These are phyloP conservation scores for Scedosporium aurantiacum DNA, from an alignment of 2,329 filamentous ascomycete genomes.

Conservation along the genomic window DNA sequence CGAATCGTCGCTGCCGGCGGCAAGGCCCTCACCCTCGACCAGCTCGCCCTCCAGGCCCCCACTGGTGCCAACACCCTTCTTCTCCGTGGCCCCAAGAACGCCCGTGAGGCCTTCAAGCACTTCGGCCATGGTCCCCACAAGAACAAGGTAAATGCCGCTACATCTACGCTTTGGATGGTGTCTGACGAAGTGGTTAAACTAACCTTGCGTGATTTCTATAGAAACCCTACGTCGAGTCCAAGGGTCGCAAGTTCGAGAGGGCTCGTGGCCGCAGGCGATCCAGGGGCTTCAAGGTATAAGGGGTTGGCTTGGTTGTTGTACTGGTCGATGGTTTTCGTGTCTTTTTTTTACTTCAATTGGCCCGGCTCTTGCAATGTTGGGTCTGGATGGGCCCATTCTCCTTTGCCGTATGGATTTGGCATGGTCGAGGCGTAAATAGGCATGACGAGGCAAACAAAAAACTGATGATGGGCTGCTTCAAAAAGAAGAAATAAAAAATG, in stretches of 20 bases:
- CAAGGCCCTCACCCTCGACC: slow-evolving; percentile 90
- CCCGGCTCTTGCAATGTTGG: not conserved
- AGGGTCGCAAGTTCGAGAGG: slow-evolving; percentile 99
- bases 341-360: slow-evolving; percentile 4
- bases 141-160: slow-evolving; percentile 69
- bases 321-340: slow-evolving; percentile 9
- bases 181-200: not conserved
- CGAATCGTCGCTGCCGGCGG: slow-evolving; percentile 89
- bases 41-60: slow-evolving; percentile 88
- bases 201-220: slow-evolving; percentile 31
- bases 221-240: slow-evolving; percentile 96
- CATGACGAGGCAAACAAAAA: slow-evolving; percentile 4
- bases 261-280: slow-evolving; percentile 98
- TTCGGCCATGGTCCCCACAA: slow-evolving; percentile 97
- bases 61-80: slow-evolving; percentile 96
- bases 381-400: slow-evolving; percentile 2
- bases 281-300: slow-evolving; percentile 99
- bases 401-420: slow-evolving; percentile 5
- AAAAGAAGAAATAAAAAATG: slow-evolving; percentile 3
- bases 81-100: slow-evolving; percentile 95
- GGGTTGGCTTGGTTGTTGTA: slow-evolving; percentile 16
- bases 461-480: slow-evolving; percentile 2
- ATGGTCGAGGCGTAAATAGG: slow-evolving; percentile 7
- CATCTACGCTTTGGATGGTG: not conserved
- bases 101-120: slow-evolving; percentile 96